Conservation (phyloP, 441 rosid genomes). For the Brassica hybrid region DNA sequence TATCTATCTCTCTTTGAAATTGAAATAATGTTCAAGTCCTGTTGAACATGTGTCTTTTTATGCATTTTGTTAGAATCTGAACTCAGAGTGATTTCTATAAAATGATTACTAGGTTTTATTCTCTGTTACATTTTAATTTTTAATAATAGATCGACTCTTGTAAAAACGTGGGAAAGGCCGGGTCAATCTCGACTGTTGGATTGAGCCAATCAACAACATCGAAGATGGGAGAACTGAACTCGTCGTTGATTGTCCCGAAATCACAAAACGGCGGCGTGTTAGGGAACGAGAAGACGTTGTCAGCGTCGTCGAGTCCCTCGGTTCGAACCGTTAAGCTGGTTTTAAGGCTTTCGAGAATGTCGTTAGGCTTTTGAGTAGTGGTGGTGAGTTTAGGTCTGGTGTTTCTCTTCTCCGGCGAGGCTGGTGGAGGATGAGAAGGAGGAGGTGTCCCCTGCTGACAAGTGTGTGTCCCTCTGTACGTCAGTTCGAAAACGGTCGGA, state of each 20-base stretch:
- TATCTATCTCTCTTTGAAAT: neutral
- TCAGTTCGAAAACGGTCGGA: constrained; percentile 58
- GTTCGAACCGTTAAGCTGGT: constrained; percentile 57
- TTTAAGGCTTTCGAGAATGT: constrained; percentile 50
- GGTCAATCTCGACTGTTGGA: no score
- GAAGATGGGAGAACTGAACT: constrained; percentile 64
- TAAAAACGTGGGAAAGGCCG: constrained; percentile 55
- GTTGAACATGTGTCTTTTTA: constrained; percentile 33
- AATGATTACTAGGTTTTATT: neutral
- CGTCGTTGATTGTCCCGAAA: constrained; percentile 41
- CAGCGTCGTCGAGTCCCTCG: constrained; percentile 57
- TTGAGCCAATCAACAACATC: constrained; percentile 79
- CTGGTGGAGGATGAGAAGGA: constrained; percentile 33
- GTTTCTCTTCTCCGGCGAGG: constrained; percentile 60
- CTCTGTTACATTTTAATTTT: neutral
- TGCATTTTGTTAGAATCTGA: constrained; percentile 10
- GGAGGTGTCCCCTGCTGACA: constrained; percentile 45
- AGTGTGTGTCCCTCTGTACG: constrained; percentile 70
- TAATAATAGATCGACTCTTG: constrained; percentile 27
- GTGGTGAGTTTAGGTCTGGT: constrained; percentile 23
- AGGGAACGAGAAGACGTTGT: constrained; percentile 66
- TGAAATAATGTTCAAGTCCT: constrained; percentile 36
- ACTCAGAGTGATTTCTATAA: neutral
- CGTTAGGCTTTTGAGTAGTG: constrained; percentile 45
- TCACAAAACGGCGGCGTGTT: constrained; percentile 51